Conservation (phyloP, 169 alveolate species). For the Amoebophrya sp. region DNA sequence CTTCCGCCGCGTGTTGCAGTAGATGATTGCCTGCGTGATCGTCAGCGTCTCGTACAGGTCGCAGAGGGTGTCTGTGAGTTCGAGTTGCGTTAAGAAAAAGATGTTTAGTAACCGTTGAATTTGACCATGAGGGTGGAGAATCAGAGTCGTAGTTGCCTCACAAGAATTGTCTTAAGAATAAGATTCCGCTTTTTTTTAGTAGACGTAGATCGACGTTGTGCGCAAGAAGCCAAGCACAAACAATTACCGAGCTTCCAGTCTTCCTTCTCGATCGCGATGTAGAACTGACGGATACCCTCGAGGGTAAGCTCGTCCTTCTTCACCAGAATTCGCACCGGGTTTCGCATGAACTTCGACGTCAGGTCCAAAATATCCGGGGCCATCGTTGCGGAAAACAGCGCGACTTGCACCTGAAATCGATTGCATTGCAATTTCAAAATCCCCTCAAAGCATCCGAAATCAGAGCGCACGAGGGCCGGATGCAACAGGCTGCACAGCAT, state of each 20-base stretch:
- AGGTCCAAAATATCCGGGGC: constrained; percentile 88
- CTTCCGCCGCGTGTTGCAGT: constrained; percentile 93
- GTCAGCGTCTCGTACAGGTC: constrained; percentile 93
- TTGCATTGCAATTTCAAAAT: too few species aligned
- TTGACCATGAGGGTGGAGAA: neutral
- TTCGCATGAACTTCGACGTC: constrained; percentile 88
- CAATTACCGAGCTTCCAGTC: constrained; percentile 76
- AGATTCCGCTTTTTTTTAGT: neutral
- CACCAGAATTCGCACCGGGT: constrained; percentile 88
- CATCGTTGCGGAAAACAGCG: constrained; percentile 90
- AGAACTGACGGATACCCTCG: constrained; percentile 87
- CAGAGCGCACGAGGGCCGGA: too few species aligned
- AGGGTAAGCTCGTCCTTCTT: constrained; percentile 82
- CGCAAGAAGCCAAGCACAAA: neutral
- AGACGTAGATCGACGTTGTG: neutral
- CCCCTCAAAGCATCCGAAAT: too few species aligned
- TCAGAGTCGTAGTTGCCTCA: neutral
- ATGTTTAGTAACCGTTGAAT: neutral
- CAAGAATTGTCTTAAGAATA: neutral
- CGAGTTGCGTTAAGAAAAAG: too few species aligned
- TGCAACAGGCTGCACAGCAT: too few species aligned
- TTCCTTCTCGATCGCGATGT: constrained; percentile 92
- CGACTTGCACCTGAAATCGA: neutral
- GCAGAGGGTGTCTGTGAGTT: constrained; percentile 74
- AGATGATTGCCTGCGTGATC: constrained; percentile 91